These are phyloP conservation scores for Mycena sanguinolenta DNA, from an alignment of 768 basidiomycete genomes.

Conservation along the genomic window DNA sequence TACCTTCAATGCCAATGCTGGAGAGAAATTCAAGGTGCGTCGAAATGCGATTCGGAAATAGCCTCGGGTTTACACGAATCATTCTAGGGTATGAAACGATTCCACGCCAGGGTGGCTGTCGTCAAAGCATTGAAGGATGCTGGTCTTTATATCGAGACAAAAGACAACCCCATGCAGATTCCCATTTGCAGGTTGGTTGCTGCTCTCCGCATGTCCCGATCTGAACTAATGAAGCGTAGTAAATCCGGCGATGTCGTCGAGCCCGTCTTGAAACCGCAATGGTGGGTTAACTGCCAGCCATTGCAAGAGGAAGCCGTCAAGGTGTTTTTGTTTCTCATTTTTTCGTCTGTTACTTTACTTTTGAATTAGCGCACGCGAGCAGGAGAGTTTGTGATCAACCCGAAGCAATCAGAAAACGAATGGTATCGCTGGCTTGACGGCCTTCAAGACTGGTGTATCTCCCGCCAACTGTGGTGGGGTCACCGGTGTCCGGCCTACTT, in stretches of 20 bases:
- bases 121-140: constrained; percentile 86
- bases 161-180: constrained; percentile 98
- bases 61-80: neutral
- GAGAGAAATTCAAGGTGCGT: constrained; percentile 77
- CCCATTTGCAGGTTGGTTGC: constrained; percentile 85
- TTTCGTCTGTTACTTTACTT: neutral
- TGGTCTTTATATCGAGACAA: constrained; percentile 90
- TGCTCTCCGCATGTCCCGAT: neutral
- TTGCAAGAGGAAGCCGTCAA: constrained; percentile 91
- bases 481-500: constrained; percentile 97
- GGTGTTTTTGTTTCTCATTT: constrained; percentile 55
- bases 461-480: constrained; percentile 99
- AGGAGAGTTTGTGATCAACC: constrained; percentile 87
- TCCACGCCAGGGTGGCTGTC: constrained; percentile 90
- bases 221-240: constrained; percentile 52
- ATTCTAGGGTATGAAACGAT: constrained; percentile 58
- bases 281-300: constrained; percentile 97
- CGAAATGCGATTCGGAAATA: neutral
- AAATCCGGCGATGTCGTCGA: constrained; percentile 99
- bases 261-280: constrained; percentile 95
- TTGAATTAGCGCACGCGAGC: constrained; percentile 82
- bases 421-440: constrained; percentile 97
- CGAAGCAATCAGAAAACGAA: constrained; percentile 89
- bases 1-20: constrained; percentile 92
- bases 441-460: constrained; percentile 99